Evolutionary conservation across 352 stramenopile genomes (phyloP).

Genomic region (Globisporangium abappressorium): DNA sequence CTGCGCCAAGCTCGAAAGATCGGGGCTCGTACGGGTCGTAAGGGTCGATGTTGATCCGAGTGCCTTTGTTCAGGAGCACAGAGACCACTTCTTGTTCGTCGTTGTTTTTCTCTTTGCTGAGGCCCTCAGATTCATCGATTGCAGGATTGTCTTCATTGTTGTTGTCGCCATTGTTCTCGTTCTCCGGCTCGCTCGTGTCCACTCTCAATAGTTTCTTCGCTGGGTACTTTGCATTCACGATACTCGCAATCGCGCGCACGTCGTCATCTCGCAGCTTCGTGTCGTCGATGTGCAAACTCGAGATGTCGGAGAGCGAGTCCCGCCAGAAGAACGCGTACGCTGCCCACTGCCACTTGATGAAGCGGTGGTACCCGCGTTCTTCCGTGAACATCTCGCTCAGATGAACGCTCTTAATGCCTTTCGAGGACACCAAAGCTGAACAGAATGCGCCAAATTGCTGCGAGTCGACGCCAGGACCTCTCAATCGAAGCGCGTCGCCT

Average conservation of each 20-base stretch:
- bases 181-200: neutral
- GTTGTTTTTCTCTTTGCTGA: neutral
- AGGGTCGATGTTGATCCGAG: constrained; percentile 10
- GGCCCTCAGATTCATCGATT: neutral
- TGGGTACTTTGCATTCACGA: constrained; percentile 13
- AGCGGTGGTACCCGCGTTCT: constrained; percentile 8
- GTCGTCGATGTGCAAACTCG: constrained; percentile 13
- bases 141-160: neutral
- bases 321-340: constrained; percentile 20
- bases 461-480: constrained; percentile 11
- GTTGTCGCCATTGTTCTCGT: neutral
- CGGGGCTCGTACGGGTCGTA: neutral
- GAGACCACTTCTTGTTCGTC: constrained; percentile 8
- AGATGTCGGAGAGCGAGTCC: constrained; percentile 4
- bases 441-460: constrained; percentile 20
- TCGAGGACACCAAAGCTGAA: constrained; percentile 13
- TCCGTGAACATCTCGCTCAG: constrained; percentile 15
- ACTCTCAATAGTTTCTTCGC: constrained; percentile 10
- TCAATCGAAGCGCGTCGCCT: neutral
- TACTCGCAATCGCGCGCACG: constrained; percentile 9
- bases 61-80: constrained; percentile 16
- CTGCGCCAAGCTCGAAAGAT: constrained; percentile 4
- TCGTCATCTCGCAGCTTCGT: constrained; percentile 8
- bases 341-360: constrained; percentile 17
- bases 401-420: constrained; percentile 3